Conservation (phyloP, 2,329 filamentous ascomycete genomes). For the Tympanopsis confertula region DNA sequence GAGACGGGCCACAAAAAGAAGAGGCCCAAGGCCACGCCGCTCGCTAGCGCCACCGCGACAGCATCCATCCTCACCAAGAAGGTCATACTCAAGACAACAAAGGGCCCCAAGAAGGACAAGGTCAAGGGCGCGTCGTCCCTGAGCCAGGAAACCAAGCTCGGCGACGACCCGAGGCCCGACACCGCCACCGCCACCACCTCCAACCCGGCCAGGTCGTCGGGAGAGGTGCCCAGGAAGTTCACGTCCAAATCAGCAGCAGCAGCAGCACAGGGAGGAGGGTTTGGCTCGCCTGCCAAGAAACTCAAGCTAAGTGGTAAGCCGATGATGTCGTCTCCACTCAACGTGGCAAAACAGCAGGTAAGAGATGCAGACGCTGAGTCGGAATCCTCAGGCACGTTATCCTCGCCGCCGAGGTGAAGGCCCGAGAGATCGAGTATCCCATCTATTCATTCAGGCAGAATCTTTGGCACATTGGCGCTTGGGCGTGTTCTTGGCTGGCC, state of each 20-base stretch:
- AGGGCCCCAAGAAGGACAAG: constrained; percentile 39
- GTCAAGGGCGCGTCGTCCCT: constrained; percentile 36
- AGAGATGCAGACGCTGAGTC: constrained; percentile 35
- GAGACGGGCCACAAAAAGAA: constrained; percentile 36
- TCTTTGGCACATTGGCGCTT: constrained; percentile 3
- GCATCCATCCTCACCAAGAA: constrained; percentile 41
- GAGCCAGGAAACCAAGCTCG: constrained; percentile 32
- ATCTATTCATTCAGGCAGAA: constrained; percentile 1
- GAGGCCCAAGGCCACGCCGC: constrained; percentile 34
- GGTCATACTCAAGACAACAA: constrained; percentile 36
- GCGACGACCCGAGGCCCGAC: no score
- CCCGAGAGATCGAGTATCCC: background rate
- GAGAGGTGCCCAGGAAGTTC: constrained; percentile 29
- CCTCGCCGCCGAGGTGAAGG: constrained; percentile 31
- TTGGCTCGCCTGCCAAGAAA: constrained; percentile 33
- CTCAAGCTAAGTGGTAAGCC: constrained; percentile 32
- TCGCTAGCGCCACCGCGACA: background rate
- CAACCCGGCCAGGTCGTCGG: constrained; percentile 18
- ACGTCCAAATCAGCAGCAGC: constrained; percentile 23
- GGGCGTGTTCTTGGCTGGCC: no score
- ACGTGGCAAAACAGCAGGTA: constrained; percentile 32
- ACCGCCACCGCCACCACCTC: constrained; percentile 20
- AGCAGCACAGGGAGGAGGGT: no score
- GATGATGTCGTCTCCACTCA: constrained; percentile 30
- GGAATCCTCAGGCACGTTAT: constrained; percentile 43